Conservation (phyloP, 2,329 filamentous ascomycete genomes). For the Microsporum audouinii region DNA sequence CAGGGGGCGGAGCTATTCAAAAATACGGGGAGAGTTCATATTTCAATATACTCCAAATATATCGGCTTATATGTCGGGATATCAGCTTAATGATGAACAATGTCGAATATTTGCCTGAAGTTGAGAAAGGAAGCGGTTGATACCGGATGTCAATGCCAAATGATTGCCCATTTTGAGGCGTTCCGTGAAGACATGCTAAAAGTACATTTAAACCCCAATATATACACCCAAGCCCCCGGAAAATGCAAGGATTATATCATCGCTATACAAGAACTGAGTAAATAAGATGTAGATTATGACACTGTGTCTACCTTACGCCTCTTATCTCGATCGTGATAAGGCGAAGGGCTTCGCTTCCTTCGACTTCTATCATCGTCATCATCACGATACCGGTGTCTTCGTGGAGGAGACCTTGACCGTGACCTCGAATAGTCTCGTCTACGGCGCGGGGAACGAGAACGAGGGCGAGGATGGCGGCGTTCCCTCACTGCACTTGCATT, state of each 20-base stretch:
- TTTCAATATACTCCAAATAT: neutral
- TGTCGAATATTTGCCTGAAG: neutral
- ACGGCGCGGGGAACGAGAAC: conserved; percentile 17
- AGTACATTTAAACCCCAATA: neutral
- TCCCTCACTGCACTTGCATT: conserved; percentile 35
- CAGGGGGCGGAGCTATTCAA: neutral
- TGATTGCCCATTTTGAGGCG: neutral
- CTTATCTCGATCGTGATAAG: conserved; percentile 33
- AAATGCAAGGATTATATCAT: neutral
- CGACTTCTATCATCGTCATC: conserved; percentile 19
- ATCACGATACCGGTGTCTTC: conserved; percentile 35
- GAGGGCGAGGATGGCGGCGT: conserved; percentile 25
- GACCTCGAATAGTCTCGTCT: conserved; percentile 30
- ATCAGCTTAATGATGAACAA: neutral
- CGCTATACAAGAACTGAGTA: neutral
- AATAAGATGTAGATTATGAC: neutral
- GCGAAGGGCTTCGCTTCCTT: conserved; percentile 34
- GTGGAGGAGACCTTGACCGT: conserved; percentile 16
- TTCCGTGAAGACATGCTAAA: neutral
- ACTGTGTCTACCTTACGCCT: conserved; percentile 25
- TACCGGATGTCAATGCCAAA: neutral
- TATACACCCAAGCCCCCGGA: neutral
- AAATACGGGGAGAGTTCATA: neutral
- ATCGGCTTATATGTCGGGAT: neutral
- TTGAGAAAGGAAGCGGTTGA: too few species aligned